These are phyloP conservation scores for Taiwanofungus camphoratus DNA, from an alignment of 1,284 basidiomycete species.

Conservation along the genomic window DNA sequence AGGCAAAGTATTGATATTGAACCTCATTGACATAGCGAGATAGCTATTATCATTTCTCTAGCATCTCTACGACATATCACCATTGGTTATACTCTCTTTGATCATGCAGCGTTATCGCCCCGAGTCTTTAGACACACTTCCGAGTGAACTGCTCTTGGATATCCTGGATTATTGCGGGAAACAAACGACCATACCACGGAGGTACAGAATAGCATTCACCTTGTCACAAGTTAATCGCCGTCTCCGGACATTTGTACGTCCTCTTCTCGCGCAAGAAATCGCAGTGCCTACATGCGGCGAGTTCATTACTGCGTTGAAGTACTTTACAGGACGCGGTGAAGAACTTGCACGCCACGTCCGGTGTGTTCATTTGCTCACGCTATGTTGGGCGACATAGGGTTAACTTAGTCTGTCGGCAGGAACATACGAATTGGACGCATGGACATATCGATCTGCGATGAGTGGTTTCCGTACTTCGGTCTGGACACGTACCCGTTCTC, in stretches of 20 bases:
- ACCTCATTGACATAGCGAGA: too few relatives aligned
- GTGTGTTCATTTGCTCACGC: neutral
- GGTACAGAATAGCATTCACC: neutral
- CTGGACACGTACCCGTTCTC: neutral
- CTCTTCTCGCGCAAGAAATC: conserved; percentile 4
- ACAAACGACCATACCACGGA: conserved; percentile 2
- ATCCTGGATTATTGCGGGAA: conserved; percentile 7
- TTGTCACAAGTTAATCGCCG: conserved; percentile 9
- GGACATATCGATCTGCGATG: neutral
- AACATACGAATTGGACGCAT: neutral
- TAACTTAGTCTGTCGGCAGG: neutral
- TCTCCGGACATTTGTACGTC: conserved; percentile 2
- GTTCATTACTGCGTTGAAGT: neutral
- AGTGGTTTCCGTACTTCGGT: neutral
- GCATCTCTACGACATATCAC: too few relatives aligned
- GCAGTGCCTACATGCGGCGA: neutral
- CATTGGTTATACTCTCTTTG: too few relatives aligned
- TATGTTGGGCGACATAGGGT: neutral
- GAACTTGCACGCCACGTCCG: conserved; percentile 1
- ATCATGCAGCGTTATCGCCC: neutral
- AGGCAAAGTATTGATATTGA: too few relatives aligned
- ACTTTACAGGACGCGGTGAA: neutral
- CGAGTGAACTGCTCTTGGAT: conserved; percentile 7
- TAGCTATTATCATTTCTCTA: too few relatives aligned
- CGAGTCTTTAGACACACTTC: conserved; percentile 5